Evolutionary conservation across 345 rosid genomes (phyloP).

Genomic region (Kandelia obovata): DNA sequence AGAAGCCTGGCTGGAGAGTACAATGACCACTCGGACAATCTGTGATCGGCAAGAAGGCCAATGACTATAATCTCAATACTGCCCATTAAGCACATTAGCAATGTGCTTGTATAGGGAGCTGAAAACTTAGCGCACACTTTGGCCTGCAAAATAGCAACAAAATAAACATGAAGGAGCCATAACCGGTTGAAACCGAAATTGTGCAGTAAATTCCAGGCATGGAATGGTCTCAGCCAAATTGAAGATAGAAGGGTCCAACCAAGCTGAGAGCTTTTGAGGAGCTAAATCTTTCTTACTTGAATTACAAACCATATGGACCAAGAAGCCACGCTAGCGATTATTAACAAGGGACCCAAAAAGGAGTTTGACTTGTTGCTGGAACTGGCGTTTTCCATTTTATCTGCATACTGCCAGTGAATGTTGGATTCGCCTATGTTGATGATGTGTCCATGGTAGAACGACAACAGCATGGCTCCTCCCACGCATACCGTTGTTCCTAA

Average conservation of each 20-base stretch:
- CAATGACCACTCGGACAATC: constrained; percentile 60
- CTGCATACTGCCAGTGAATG: constrained; percentile 74
- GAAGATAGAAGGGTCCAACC: neutral
- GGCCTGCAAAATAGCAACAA: constrained; percentile 36
- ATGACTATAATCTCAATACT: constrained; percentile 54
- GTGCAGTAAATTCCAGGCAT: too few relatives aligned
- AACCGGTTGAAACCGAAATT: too few relatives aligned
- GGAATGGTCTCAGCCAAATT: too few relatives aligned
- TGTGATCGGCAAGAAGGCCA: constrained; percentile 39
- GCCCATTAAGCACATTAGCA: constrained; percentile 67
- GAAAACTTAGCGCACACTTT: constrained; percentile 56
- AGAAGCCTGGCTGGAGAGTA: constrained; percentile 44
- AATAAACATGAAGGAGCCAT: neutral
- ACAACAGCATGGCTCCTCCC: constrained; percentile 86
- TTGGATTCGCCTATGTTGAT: constrained; percentile 55
- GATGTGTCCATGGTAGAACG: constrained; percentile 72
- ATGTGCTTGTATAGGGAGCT: constrained; percentile 81
- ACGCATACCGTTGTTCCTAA: constrained; percentile 73
- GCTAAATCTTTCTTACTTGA: constrained; percentile 43
- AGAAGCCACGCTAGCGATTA: constrained; percentile 51
- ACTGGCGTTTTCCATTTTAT: constrained; percentile 24
- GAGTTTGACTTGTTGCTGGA: constrained; percentile 33
- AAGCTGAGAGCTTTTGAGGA: neutral
- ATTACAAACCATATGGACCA: constrained; percentile 82
- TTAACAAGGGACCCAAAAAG: constrained; percentile 57